phyloP scores from a whole-genome alignment of 2,329 filamentous ascomycete species.

The Exophiala dermatitidis region DNA sequence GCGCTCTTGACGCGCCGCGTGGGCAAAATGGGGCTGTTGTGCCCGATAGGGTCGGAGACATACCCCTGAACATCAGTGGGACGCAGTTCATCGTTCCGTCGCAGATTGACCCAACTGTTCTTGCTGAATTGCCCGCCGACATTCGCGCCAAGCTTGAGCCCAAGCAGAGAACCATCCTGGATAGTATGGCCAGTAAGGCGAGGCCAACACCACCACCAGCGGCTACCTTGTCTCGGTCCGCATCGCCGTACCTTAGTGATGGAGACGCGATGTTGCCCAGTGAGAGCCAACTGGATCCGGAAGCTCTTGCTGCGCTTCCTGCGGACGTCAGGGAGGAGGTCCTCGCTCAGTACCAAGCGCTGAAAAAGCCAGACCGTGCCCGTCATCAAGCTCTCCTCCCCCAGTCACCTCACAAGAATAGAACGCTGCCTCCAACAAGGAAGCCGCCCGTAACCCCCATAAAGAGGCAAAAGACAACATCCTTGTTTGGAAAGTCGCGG shows the following conservation, averaged over 20 bases:
- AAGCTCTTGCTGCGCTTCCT: slow-evolving; percentile 75
- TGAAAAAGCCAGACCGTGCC: slow-evolving; percentile 30
- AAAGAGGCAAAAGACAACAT: slow-evolving; percentile 51
- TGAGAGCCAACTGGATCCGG: slow-evolving; percentile 75
- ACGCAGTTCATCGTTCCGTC: slow-evolving; percentile 86
- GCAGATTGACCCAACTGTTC: slow-evolving; percentile 71
- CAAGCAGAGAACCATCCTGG: slow-evolving; percentile 39
- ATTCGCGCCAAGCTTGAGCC: slow-evolving; percentile 69
- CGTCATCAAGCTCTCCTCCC: slow-evolving; percentile 43
- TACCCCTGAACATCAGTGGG: slow-evolving; percentile 65
- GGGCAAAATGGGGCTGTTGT: too few relatives aligned
- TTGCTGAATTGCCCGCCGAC: slow-evolving; percentile 75
- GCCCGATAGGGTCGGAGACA: slow-evolving; percentile 23
- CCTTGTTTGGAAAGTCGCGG: slow-evolving; percentile 38
- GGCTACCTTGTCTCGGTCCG: slow-evolving; percentile 31
- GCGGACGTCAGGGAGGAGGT: slow-evolving; percentile 80
- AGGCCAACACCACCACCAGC: slow-evolving; percentile 2
- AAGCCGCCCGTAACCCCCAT: slow-evolving; percentile 55
- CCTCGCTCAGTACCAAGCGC: slow-evolving; percentile 59
- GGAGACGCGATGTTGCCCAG: slow-evolving; percentile 42
- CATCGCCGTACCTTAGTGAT: slow-evolving; percentile 31
- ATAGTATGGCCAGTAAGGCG: slow-evolving; percentile 9
- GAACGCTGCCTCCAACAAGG: slow-evolving; percentile 24
- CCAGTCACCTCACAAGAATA: slow-evolving; percentile 44
- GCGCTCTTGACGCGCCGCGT: slow-evolving; percentile 21